A percentile compares a stretch with the other conserved stretches of the same genome.
phyloP scores from a whole-genome alignment of 768 basidiomycete genomes.

The Tulasnella sp. region DNA sequence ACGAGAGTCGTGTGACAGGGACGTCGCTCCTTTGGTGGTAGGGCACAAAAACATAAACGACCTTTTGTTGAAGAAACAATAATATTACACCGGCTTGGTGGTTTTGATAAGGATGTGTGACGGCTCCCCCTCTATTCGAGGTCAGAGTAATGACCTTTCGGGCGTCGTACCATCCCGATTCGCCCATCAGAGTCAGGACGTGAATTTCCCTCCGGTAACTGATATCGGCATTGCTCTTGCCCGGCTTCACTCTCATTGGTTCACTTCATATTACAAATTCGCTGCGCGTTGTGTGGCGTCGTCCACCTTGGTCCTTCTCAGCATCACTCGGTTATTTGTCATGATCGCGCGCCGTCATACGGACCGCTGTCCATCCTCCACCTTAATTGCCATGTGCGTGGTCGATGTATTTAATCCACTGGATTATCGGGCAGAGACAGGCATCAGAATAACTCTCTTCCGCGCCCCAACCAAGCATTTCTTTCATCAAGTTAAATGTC shows the following conservation, averaged over 20 bases:
- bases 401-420: background rate
- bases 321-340: background rate
- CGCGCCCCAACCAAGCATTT: background rate
- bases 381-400: background rate
- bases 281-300: background rate
- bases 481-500: background rate
- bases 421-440: background rate
- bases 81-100: too few species aligned
- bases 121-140: background rate
- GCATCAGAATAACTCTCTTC: background rate
- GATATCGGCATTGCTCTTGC: conserved; percentile 2
- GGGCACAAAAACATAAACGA: background rate
- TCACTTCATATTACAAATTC: background rate
- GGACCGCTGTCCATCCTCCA: background rate
- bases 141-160: background rate
- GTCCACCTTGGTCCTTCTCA: background rate
- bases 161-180: background rate
- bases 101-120: too few species aligned
- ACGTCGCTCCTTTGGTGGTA: background rate
- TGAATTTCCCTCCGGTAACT: background rate
- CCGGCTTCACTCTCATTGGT: background rate
- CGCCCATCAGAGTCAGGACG: background rate
- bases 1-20: background rate
- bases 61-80: background rate
- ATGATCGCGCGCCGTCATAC: background rate